phyloP scores from a whole-genome alignment of 2,329 filamentous ascomycete genomes.

The Pseudocercospora crystallina region DNA sequence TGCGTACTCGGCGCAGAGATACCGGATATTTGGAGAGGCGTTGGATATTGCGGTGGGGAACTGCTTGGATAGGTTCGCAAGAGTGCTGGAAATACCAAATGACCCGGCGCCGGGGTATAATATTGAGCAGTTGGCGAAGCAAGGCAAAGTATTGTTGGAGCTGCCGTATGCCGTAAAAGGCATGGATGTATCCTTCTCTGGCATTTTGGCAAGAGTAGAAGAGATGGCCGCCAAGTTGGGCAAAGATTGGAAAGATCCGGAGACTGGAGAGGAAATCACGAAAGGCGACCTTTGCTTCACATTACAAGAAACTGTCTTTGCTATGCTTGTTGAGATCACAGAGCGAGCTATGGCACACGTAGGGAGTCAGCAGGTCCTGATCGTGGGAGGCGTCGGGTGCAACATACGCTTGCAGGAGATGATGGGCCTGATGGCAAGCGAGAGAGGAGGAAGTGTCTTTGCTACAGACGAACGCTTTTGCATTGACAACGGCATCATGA shows the following conservation, averaged over 20 bases:
- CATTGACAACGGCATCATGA: constrained; percentile 99
- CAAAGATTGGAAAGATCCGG: constrained; percentile 38
- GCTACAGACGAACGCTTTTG: constrained; percentile 97
- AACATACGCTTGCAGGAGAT: constrained; percentile 94
- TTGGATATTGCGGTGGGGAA: constrained; percentile 98
- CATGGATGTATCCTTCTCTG: constrained; percentile 97
- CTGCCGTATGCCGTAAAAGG: constrained; percentile 96
- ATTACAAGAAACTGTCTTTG: constrained; percentile 90
- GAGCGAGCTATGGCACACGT: constrained; percentile 98
- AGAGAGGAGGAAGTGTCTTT: constrained; percentile 85
- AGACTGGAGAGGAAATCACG: constrained; percentile 64
- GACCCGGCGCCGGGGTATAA: constrained; percentile 97
- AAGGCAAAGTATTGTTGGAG: constrained; percentile 71
- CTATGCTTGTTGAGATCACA: constrained; percentile 98
- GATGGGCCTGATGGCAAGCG: constrained; percentile 94
- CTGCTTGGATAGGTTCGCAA: constrained; percentile 92
- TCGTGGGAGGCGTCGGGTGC: constrained; percentile 93
- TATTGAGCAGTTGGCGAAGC: constrained; percentile 89
- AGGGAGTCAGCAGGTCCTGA: constrained; percentile 82
- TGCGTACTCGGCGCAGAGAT: constrained; percentile 89
- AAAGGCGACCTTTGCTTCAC: constrained; percentile 88
- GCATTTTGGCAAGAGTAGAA: constrained; percentile 83
- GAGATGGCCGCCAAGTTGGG: constrained; percentile 70
- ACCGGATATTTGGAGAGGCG: constrained; percentile 96
- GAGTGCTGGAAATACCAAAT: constrained; percentile 87